A percentile compares a stretch with the other conserved stretches of the same genome.
phyloP scores from a whole-genome alignment of 331 rosid genomes.

The Quercus phellos region DNA sequence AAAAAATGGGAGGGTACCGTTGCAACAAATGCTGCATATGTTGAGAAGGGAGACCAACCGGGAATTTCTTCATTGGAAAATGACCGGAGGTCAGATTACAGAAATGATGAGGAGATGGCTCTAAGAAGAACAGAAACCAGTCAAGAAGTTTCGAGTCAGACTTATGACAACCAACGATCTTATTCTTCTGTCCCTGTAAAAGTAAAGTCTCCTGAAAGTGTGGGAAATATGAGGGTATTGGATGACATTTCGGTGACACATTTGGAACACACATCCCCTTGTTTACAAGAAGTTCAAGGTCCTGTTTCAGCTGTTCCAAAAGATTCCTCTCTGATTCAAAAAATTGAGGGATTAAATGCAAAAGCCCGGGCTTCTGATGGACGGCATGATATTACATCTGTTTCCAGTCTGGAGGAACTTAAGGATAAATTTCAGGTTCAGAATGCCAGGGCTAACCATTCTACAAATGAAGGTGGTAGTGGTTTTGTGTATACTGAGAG shows the following conservation, averaged over 20 bases:
- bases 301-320: slow-evolving; percentile 41
- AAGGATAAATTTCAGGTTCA: slow-evolving; percentile 35
- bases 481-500: slow-evolving; percentile 29
- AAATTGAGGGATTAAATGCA: slow-evolving; percentile 92
- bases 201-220: slow-evolving; percentile 38
- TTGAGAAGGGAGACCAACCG: slow-evolving; percentile 36
- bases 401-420: slow-evolving; percentile 47
- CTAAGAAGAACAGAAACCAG: slow-evolving; percentile 23
- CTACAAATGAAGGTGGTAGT: slow-evolving; percentile 40
- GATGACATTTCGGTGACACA: slow-evolving; percentile 42
- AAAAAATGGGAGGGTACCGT: slow-evolving; percentile 43
- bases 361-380: slow-evolving; percentile 66
- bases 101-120: slow-evolving; percentile 43
- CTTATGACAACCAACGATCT: slow-evolving; percentile 42
- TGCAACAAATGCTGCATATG: slow-evolving; percentile 20
- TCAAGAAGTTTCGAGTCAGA: slow-evolving; percentile 49
- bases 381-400: slow-evolving; percentile 42
- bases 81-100: slow-evolving; percentile 47
- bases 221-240: slow-evolving; percentile 23
- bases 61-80: slow-evolving; percentile 38
- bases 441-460: slow-evolving; percentile 30
- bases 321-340: slow-evolving; percentile 71
- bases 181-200: slow-evolving; percentile 34
- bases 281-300: slow-evolving; percentile 33
- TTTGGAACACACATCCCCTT: slow-evolving; percentile 36